phyloP scores from a whole-genome alignment of 73 alveolate genomes.

The Stentor coeruleus region DNA sequence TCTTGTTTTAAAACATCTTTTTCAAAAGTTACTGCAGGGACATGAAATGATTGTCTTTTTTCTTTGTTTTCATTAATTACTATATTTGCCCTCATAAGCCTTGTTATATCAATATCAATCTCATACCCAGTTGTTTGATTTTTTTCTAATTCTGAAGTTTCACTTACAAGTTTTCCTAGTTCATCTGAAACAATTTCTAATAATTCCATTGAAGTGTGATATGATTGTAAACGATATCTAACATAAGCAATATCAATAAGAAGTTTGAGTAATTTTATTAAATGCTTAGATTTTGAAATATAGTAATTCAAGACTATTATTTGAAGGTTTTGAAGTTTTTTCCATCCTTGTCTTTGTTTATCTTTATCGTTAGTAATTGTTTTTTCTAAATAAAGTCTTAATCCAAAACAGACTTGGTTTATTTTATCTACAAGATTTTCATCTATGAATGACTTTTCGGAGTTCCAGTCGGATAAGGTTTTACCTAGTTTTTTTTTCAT shows the following conservation, averaged over 20 bases:
- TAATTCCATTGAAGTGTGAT: not conserved
- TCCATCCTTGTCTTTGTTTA: not conserved
- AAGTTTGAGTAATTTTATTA: not conserved
- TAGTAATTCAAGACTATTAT: not conserved
- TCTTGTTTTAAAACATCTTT: conserved; percentile 11
- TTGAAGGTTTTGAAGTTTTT: not conserved
- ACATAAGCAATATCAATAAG: not conserved
- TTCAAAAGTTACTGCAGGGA: not conserved
- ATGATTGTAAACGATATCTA: not conserved
- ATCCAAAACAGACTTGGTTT: not conserved
- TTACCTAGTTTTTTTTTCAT: not conserved
- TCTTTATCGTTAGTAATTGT: not conserved
- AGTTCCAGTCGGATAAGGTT: not conserved
- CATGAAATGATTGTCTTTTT: not conserved
- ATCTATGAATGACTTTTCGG: not conserved
- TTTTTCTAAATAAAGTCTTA: not conserved
- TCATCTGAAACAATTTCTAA: conserved; percentile 8
- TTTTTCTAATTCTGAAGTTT: not conserved
- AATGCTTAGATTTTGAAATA: not conserved
- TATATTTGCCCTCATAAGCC: not conserved
- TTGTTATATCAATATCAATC: not conserved
- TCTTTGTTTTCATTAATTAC: not conserved
- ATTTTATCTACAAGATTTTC: not conserved
- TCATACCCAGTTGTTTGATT: not conserved
- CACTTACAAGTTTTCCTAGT: not conserved